Percentiles rank a stretch among this genome's conserved stretches.
Evolutionary conservation across 306 rosid genomes (phyloP).

Genomic region (Inga laurina): DNA sequence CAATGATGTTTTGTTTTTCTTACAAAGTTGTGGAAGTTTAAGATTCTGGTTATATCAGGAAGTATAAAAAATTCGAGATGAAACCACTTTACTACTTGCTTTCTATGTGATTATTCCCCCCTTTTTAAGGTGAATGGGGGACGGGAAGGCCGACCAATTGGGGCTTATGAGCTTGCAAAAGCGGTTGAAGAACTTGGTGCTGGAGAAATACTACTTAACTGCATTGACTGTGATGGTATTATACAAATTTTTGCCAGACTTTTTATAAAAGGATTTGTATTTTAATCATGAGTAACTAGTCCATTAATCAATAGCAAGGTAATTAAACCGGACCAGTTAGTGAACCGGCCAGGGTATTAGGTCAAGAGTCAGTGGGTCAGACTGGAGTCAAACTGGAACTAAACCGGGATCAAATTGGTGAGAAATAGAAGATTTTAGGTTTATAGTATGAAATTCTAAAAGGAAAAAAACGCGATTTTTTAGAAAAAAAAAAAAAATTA

Average conservation of each 20-base stretch:
- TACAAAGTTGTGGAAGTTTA: background rate
- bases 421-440: too few relatives aligned
- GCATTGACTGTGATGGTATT: slow-evolving; percentile 95
- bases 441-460: too few relatives aligned
- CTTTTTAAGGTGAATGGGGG: slow-evolving; percentile 75
- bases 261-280: background rate
- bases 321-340: too few relatives aligned
- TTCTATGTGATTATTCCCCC: background rate
- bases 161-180: slow-evolving; percentile 95
- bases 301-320: background rate
- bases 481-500: too few relatives aligned
- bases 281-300: background rate
- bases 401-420: too few relatives aligned
- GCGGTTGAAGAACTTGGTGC: slow-evolving; percentile 97
- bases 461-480: too few relatives aligned
- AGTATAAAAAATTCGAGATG: background rate
- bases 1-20: background rate
- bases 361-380: too few relatives aligned
- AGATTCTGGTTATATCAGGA: background rate
- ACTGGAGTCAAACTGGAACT: too few relatives aligned
- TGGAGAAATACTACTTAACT: slow-evolving; percentile 94
- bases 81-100: background rate
- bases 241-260: slow-evolving; percentile 8
- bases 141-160: slow-evolving; percentile 90
- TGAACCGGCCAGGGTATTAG: too few relatives aligned